Percentiles rank a stretch among this genome's conserved stretches.
Evolutionary conservation across 768 basidiomycete genomes (phyloP).

Genomic region (Hysterangium stoloniferum): DNA sequence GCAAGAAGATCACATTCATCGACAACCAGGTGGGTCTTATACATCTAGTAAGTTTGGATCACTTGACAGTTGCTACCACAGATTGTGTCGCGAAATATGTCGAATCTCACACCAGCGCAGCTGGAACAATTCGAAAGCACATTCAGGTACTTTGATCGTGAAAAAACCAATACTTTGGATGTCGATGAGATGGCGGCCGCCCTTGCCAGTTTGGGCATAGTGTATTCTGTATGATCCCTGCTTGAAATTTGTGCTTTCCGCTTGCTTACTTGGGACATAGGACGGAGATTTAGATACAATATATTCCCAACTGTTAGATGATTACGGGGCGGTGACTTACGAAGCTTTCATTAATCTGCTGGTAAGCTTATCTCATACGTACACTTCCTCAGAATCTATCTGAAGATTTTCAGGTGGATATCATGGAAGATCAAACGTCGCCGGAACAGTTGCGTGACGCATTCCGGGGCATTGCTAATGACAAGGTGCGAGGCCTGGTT

Average conservation of each 20-base stretch:
- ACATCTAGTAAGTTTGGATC: not conserved
- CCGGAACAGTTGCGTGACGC: slow-evolving; percentile 87
- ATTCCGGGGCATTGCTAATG: slow-evolving; percentile 84
- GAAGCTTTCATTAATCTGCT: slow-evolving; percentile 93
- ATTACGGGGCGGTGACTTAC: slow-evolving; percentile 85
- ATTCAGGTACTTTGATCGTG: slow-evolving; percentile 95
- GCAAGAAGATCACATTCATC: slow-evolving; percentile 90
- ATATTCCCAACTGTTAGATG: slow-evolving; percentile 67
- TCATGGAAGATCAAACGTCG: slow-evolving; percentile 92
- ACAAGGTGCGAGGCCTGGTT: slow-evolving; percentile 56
- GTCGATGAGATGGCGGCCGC: slow-evolving; percentile 88
- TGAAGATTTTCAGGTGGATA: slow-evolving; percentile 61
- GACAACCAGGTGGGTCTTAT: slow-evolving; percentile 74
- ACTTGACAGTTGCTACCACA: slow-evolving; percentile 23
- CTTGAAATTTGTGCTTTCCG: not conserved
- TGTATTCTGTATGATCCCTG: slow-evolving; percentile 61
- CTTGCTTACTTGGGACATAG: slow-evolving; percentile 25
- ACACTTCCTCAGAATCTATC: not conserved
- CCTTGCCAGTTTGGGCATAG: slow-evolving; percentile 87
- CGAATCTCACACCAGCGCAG: slow-evolving; percentile 91
- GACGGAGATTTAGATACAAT: slow-evolving; percentile 85
- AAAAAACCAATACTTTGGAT: slow-evolving; percentile 82
- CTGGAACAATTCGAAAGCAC: slow-evolving; percentile 95
- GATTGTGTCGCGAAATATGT: slow-evolving; percentile 91
- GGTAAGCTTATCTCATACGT: slow-evolving; percentile 35